Evolutionary conservation across 1,284 basidiomycete species (phyloP), one percentile per base, ranked within the genome.

Genomic region (Tilletia caries): DNA sequence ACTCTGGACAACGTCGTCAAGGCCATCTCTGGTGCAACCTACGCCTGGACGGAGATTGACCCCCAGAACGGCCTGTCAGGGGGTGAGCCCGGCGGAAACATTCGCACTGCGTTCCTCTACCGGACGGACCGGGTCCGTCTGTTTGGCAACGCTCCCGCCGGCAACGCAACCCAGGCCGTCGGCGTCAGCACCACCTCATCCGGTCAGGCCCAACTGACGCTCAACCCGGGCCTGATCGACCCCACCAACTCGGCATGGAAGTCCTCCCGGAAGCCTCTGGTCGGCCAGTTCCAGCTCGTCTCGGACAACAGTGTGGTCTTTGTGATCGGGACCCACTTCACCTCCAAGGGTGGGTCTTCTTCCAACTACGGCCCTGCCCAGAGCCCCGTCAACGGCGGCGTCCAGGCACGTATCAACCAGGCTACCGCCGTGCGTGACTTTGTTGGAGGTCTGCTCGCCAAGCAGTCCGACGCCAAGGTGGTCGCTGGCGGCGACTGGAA

Each of bases 401-500:
- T 87, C 29, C 85, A 85, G 6, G 83, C 84, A 32, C 86, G 89
- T 15, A 86, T 85, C 2, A 82, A 77, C 5, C 89, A 90, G 77
- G 87, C 88, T 32, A 83, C 85, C 60, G 82, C 86, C 33, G 86
- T 88, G 27, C 85, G 88, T 3, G 78, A 82, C 25, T 89, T 90
- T 75, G 85, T 88, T 33, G 75, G 84, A 68, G 82, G 84, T 15
- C 82, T 90, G 44, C 83, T 89, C 2, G 77, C 75, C 8, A 79
- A 83, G 25, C 85, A 89, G 71, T 74, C 84, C 1, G 71, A 84
- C 43, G 88, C 88, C 6, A 87, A 86, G 71, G 83, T 90, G 70
- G 76, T 89, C 64, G 83, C 88, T 15, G 87, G 86, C 3, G 89
- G 89, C 15, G 89, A 89, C 82, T 89, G 87, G 84, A 90, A 90